Percentiles rank a stretch among this genome's conserved stretches.
These are phyloP conservation scores for Salix koriyanagi DNA, from an alignment of 345 rosid species.

Conservation along the genomic window DNA sequence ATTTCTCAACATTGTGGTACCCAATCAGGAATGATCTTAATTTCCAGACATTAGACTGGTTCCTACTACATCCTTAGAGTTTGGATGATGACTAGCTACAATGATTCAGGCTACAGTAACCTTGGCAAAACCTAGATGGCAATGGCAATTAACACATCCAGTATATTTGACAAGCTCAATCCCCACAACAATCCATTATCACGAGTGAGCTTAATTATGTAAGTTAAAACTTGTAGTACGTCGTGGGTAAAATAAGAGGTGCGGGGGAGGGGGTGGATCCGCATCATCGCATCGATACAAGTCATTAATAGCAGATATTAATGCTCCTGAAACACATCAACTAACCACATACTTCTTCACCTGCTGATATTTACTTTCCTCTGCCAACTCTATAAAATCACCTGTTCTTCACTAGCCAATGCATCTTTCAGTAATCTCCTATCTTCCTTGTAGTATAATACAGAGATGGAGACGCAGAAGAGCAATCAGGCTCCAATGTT, in stretches of 20 bases:
- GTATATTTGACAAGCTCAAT: no score
- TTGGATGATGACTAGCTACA: no score
- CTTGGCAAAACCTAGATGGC: not conserved
- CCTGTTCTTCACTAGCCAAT: slow-evolving; percentile 11
- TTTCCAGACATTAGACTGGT: not conserved
- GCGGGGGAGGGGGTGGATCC: not conserved
- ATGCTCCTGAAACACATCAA: slow-evolving; percentile 66
- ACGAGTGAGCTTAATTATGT: not conserved
- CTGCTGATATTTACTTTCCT: slow-evolving; percentile 66
- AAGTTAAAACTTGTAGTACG: not conserved
- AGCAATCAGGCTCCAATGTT: slow-evolving; percentile 18
- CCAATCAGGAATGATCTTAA: not conserved
- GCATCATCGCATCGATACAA: not conserved
- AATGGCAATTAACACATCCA: not conserved
- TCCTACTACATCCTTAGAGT: not conserved
- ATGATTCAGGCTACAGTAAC: not conserved
- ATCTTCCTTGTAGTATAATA: slow-evolving; percentile 5
- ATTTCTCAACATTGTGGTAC: not conserved
- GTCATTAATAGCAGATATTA: slow-evolving; percentile 40
- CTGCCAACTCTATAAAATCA: slow-evolving; percentile 23
- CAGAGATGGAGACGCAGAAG: slow-evolving; percentile 32
- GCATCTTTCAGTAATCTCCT: slow-evolving; percentile 6
- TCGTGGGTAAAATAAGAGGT: not conserved
- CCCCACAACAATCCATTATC: not conserved
- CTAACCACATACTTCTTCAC: slow-evolving; percentile 65